Conservation (phyloP, 2,329 filamentous ascomycete species). For the Fusarium graminum region DNA sequence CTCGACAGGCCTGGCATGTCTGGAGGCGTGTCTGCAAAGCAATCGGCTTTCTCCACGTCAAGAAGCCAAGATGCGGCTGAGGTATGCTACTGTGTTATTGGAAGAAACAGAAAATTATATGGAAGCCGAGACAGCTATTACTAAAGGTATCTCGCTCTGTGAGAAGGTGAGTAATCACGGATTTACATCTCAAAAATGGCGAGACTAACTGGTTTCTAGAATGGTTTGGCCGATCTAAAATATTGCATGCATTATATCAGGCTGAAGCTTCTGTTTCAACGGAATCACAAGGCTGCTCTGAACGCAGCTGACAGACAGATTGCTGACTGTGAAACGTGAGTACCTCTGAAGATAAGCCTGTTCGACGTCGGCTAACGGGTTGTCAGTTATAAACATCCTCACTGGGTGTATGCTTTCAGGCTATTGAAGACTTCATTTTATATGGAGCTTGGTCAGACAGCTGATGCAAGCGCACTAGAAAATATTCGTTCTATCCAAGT, state of each 20-base stretch:
- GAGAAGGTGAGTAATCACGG: conserved; percentile 65
- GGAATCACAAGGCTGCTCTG: conserved; percentile 78
- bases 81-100: conserved; percentile 78
- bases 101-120: conserved; percentile 83
- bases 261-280: conserved; percentile 76
- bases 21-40: conserved; percentile 76
- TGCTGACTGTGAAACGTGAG: conserved; percentile 74
- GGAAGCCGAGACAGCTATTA: conserved; percentile 78
- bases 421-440: conserved; percentile 79
- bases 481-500: conserved; percentile 74
- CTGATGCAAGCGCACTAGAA: conserved; percentile 74
- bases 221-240: conserved; percentile 71
- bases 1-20: conserved; percentile 77
- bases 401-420: conserved; percentile 83
- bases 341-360: conserved; percentile 13
- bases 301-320: conserved; percentile 79
- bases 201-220: conserved; percentile 52
- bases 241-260: conserved; percentile 83
- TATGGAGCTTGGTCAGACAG: conserved; percentile 69
- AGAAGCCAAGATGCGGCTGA: conserved; percentile 76
- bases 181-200: background rate
- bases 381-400: conserved; percentile 71
- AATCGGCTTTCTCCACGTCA: conserved; percentile 71
- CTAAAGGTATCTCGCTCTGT: conserved; percentile 77
- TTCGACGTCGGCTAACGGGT: conserved; percentile 26